Percentiles rank a stretch among this genome's conserved stretches.
phyloP scores from a whole-genome alignment of 2,329 filamentous ascomycete species.

The Dactylellina haptotyla region DNA sequence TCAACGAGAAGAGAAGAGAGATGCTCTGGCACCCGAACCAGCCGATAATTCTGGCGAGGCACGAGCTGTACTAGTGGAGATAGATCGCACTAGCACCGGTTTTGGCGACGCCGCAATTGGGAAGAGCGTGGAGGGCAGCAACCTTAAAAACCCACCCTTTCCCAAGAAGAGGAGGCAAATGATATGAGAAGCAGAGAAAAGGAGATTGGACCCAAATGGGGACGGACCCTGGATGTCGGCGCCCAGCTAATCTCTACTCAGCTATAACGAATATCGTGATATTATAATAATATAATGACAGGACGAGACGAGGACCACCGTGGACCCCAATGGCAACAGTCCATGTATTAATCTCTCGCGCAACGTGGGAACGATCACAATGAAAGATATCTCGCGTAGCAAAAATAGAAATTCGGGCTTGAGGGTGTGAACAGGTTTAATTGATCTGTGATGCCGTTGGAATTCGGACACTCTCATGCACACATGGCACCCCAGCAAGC shows the following conservation, averaged over 20 bases:
- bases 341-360: slow-evolving; percentile 4
- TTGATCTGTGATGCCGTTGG: slow-evolving; percentile 50
- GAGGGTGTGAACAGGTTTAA: slow-evolving; percentile 24
- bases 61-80: neutral
- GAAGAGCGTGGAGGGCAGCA: slow-evolving; percentile 38
- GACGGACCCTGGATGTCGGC: neutral
- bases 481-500: slow-evolving; percentile 52
- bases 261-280: slow-evolving; percentile 9
- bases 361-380: neutral
- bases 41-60: neutral
- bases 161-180: neutral
- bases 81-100: slow-evolving; percentile 35
- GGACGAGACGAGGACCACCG: slow-evolving; percentile 9
- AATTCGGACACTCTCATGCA: slow-evolving; percentile 43
- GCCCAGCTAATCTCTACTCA: neutral
- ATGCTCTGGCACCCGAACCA: slow-evolving; percentile 6
- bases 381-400: slow-evolving; percentile 32
- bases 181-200: neutral
- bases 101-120: slow-evolving; percentile 50
- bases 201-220: slow-evolving; percentile 3
- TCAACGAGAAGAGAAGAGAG: neutral
- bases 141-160: slow-evolving; percentile 2
- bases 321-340: slow-evolving; percentile 6
- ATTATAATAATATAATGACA: slow-evolving; percentile 28
- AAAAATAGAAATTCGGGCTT: slow-evolving; percentile 47